These are phyloP conservation scores for Cerioporus squamosus DNA, from an alignment of 1,284 basidiomycete genomes.

Conservation along the genomic window DNA sequence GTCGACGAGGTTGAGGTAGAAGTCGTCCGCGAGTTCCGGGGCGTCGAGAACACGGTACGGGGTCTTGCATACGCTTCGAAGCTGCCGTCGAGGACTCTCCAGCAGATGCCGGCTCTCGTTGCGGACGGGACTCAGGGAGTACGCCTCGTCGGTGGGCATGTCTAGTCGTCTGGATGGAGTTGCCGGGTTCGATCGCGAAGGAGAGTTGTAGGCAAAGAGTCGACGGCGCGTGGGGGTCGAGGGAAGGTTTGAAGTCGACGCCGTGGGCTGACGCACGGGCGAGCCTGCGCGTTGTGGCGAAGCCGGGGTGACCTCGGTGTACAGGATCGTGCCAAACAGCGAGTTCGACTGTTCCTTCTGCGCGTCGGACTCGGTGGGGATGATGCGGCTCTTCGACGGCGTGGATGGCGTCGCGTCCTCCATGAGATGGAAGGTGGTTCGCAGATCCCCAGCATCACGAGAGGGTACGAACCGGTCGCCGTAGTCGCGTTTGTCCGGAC, in stretches of 20 bases:
- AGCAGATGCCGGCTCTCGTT: constrained; percentile 85
- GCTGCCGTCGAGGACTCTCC: constrained; percentile 80
- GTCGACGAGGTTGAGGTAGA: constrained; percentile 97
- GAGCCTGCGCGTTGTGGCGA: constrained; percentile 63
- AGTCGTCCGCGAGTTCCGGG: constrained; percentile 96
- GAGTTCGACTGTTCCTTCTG: constrained; percentile 83
- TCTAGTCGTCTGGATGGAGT: constrained; percentile 72
- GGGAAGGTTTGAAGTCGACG: constrained; percentile 44
- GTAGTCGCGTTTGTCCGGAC: constrained; percentile 61
- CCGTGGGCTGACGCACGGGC: constrained; percentile 54
- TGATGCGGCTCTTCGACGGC: constrained; percentile 70
- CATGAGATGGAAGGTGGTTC: constrained; percentile 77
- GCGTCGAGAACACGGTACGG: constrained; percentile 98
- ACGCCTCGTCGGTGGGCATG: constrained; percentile 80
- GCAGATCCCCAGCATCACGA: constrained; percentile 72
- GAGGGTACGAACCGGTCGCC: constrained; percentile 81
- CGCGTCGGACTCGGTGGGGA: constrained; percentile 80
- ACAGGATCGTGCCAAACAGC: constrained; percentile 74
- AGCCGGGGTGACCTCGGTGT: constrained; percentile 75
- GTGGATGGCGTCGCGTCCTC: constrained; percentile 70
- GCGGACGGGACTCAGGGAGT: constrained; percentile 90
- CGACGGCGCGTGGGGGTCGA: constrained; percentile 70
- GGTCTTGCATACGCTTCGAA: constrained; percentile 89
- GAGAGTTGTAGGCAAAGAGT: constrained; percentile 71
- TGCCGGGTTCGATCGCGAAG: constrained; percentile 58